Conservation (phyloP, 495 filamentous ascomycete species). For the Hypoxylon trugodes region DNA sequence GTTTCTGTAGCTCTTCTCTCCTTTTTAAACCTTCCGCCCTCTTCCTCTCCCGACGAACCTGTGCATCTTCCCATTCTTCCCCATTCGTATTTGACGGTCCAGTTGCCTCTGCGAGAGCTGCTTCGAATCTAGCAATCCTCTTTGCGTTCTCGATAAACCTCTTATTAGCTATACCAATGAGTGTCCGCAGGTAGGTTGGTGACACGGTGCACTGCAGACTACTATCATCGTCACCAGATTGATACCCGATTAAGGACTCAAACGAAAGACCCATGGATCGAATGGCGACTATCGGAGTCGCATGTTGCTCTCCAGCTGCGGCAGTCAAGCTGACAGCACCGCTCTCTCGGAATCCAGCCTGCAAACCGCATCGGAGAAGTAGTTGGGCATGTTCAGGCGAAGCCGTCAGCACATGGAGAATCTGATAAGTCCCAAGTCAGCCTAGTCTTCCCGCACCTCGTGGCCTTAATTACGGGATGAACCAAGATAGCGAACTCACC, state of each 20-base stretch:
- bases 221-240: slow-evolving; percentile 45
- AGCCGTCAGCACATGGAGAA: slow-evolving; percentile 84
- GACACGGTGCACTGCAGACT: slow-evolving; percentile 55
- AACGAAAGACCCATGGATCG: slow-evolving; percentile 80
- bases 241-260: slow-evolving; percentile 77
- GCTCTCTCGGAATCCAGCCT: slow-evolving; percentile 88
- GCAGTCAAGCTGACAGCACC: slow-evolving; percentile 66
- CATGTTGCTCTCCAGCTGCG: slow-evolving; percentile 50
- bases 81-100: slow-evolving; percentile 37
- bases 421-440: slow-evolving; percentile 59
- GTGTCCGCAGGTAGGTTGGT: slow-evolving; percentile 66
- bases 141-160: slow-evolving; percentile 78
- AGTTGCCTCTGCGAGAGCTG: slow-evolving; percentile 48
- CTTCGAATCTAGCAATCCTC: slow-evolving; percentile 70
- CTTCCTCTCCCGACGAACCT: slow-evolving; percentile 66
- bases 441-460: neutral
- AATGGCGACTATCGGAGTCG: slow-evolving; percentile 79
- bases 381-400: slow-evolving; percentile 74
- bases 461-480: neutral
- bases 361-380: slow-evolving; percentile 75
- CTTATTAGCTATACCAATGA: slow-evolving; percentile 76
- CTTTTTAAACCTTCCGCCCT: slow-evolving; percentile 66
- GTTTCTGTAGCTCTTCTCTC: slow-evolving; percentile 47
- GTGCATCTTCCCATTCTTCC: slow-evolving; percentile 65
- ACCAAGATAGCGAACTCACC: slow-evolving; percentile 60